Base-by-base conservation (phyloP, 495 filamentous ascomycete species). In the Aspergillus olivimuriae region DNA sequence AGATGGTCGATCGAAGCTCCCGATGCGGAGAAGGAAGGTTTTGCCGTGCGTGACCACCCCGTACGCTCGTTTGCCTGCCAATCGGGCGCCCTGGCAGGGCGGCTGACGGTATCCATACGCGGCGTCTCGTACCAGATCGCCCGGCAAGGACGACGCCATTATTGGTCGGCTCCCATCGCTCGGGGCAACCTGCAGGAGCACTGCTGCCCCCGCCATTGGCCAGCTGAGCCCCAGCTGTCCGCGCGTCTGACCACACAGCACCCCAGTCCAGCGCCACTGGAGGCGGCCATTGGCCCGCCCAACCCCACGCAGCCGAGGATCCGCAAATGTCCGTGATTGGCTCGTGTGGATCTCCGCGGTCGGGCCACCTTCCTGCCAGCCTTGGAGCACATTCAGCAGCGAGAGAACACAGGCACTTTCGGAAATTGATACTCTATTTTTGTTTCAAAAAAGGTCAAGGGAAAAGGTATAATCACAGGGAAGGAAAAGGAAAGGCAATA, bases 71-170 rank as follows among this genome's bases (percentile, higher is more conserved):
- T 24, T 19, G 33, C 22, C 37, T 32, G 23, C 32, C 19, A 12
- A 41, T n/a, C 41, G 15, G 31, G 34, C 30, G n/a, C 35, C 43
- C 28, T 44, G 17, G 19, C 21, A 30, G 4, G 3, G n/a, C 23
- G 4, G 21, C 43, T 32, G 46, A 55, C 47, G 43, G 39, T 45
- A 47, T n/a, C 44, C 40, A 12, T 28, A 52, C 44, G 34, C 21
- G 20, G 26, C 51, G 34, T 44, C 38, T 40, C 19, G 16, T 35
- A 37, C 41, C 45, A 44, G 53, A 52, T 55, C 52, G 45, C 17
- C 47, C 48, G 32, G 48, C 39, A 52, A 56, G 48, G 53, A 47
- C 32, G 30, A 37, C 24, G 26, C 22, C 44, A 47, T 50, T 46
- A 56, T 56, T 56, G 49, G 53, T 47, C 43, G 39, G 40, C 46